Conservation (phyloP, 345 rosid species). For the Physaria fendleri region DNA sequence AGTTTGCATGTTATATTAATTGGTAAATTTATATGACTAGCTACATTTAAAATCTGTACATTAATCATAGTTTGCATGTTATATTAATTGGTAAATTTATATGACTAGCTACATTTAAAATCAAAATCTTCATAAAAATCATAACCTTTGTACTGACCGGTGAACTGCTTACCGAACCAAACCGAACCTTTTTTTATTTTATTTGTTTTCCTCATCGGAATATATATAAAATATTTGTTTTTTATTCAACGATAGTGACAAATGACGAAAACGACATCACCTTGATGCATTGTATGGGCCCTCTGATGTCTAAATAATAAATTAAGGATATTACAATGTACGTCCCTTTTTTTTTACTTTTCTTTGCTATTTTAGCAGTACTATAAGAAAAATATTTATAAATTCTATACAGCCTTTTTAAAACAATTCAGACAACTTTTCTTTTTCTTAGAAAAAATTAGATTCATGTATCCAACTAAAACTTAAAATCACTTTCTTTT, state of each 20-base stretch:
- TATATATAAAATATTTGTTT: too few relatives aligned
- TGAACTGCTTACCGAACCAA: neutral
- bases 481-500: too few relatives aligned
- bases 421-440: too few relatives aligned
- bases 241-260: slow-evolving; percentile 22
- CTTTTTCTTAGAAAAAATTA: too few relatives aligned
- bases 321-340: slow-evolving; percentile 9
- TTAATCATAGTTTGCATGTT: neutral
- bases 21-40: too few relatives aligned
- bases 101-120: neutral
- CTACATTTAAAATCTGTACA: neutral
- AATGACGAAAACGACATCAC: slow-evolving; percentile 23
- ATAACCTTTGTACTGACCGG: neutral
- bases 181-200: too few relatives aligned
- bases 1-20: neutral
- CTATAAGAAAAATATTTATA: neutral
- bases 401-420: too few relatives aligned
- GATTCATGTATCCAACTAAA: too few relatives aligned
- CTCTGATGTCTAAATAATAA: slow-evolving; percentile 18
- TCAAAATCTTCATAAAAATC: neutral
- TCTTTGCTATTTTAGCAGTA: slow-evolving; percentile 12
- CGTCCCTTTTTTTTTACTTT: slow-evolving; percentile 17
- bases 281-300: slow-evolving; percentile 10
- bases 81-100: too few relatives aligned
- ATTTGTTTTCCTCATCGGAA: too few relatives aligned